Evolutionary conservation across 345 rosid genomes (phyloP).

Genomic region (Bruguiera gymnorhiza): DNA sequence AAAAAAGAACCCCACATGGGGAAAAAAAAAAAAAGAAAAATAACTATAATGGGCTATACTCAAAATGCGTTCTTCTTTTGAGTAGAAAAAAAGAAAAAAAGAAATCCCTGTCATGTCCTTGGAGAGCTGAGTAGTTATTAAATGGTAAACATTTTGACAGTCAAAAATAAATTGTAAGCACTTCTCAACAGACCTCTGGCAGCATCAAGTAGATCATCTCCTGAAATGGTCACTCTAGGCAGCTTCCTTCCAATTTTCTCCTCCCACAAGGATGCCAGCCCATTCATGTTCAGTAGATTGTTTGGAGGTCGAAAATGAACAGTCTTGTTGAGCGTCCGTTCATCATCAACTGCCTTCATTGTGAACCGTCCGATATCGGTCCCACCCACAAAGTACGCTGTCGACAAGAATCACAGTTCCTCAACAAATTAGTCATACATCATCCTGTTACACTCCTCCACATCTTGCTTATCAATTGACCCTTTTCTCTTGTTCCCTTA

Average conservation of each 20-base stretch:
- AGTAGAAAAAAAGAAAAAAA: too few relatives aligned
- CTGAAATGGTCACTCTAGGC: conserved; percentile 30
- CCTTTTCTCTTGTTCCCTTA: too few relatives aligned
- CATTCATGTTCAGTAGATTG: conserved; percentile 30
- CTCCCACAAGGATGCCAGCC: conserved; percentile 39
- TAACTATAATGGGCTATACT: too few relatives aligned
- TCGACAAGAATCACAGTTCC: not conserved
- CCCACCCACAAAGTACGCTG: conserved; percentile 40
- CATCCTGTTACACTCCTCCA: too few relatives aligned
- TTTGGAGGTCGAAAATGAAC: conserved; percentile 33
- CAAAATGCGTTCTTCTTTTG: too few relatives aligned
- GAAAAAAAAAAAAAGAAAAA: not conserved
- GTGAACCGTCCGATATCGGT: conserved; percentile 36
- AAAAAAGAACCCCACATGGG: not conserved
- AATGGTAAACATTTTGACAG: not conserved
- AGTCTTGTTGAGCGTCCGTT: conserved; percentile 31
- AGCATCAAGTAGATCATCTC: conserved; percentile 27
- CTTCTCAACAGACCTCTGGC: conserved; percentile 24
- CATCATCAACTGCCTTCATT: conserved; percentile 20
- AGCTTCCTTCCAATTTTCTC: conserved; percentile 26
- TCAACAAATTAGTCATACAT: too few relatives aligned
- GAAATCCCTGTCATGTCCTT: too few relatives aligned
- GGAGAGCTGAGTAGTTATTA: too few relatives aligned
- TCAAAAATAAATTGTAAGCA: not conserved
- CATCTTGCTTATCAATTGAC: too few relatives aligned